Evolutionary conservation across 345 rosid genomes (phyloP), one percentile per base, ranked within the genome.

Genomic region (Boechera stricta): DNA sequence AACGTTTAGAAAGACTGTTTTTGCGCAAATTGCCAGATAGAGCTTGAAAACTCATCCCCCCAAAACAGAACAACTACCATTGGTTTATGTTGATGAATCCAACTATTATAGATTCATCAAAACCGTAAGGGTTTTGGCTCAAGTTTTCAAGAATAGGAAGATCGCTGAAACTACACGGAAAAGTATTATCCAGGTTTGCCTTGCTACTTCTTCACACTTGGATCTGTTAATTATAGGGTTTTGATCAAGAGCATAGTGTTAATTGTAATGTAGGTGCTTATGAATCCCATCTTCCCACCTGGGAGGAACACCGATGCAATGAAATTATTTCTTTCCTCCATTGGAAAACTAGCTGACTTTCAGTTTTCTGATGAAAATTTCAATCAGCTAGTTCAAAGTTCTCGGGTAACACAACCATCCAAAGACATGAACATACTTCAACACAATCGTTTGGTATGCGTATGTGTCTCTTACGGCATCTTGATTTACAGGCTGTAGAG

Each of bases 401-500:
- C 70, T 15, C 64, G 15, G 65, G 70, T 77, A 77, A 18, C n/a
- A 32, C 15, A 11, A 15, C 11, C 4, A 51, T n/a, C 53, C 42
- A 16, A 16, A 31, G 28, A 35, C 45, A 60, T 36, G 1, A 1
- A 7, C 2, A 8, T 35, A 33, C 18, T 10, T 36, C 21, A 15
- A 10, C 15, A 21, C 15, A 1, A 29, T 31, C 28, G 3, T 45
- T 58, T 70, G 42, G 44, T 54, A 9, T 54, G 24, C 7, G 13
- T n/a, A 6, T 16, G 15, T 15, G 1, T 69, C 26, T 42, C 32
- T 33, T 5, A 48, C 38, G 16, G 10, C 3, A 38, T 5, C 15
- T 28, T 64, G 48, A 21, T 32, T n/a, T 58, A 15, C 69, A 84
- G 90, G 81, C 42, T 31, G 62, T 2, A 42, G 82, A 76, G 69